Percentiles rank a stretch among this genome's conserved stretches.
phyloP scores from a whole-genome alignment of 129 eudicot genomes.

The Solidago caesia region DNA sequence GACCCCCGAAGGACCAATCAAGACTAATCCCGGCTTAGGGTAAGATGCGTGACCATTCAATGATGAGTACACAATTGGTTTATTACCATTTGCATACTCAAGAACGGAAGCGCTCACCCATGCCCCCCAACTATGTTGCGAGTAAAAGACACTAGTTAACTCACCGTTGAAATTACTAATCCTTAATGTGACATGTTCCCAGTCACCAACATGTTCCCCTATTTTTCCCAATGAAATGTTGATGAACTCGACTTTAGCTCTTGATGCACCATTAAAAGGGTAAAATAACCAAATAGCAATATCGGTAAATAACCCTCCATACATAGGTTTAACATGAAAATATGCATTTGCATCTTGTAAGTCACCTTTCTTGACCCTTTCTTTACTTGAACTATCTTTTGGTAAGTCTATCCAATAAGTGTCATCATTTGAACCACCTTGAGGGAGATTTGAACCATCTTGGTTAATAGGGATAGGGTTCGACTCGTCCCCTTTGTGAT shows the following conservation, averaged over 20 bases:
- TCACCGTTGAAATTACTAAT: slow-evolving; percentile 49
- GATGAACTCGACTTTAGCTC: slow-evolving; percentile 48
- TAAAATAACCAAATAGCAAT: slow-evolving; percentile 54
- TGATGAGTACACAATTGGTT: slow-evolving; percentile 43
- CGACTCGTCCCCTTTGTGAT: slow-evolving; percentile 43
- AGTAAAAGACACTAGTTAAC: slow-evolving; percentile 37
- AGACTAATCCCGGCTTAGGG: slow-evolving; percentile 47
- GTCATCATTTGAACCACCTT: slow-evolving; percentile 42
- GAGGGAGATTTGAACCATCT: slow-evolving; percentile 51
- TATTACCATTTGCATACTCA: slow-evolving; percentile 45
- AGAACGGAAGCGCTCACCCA: slow-evolving; percentile 50
- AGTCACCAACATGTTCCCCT: slow-evolving; percentile 57
- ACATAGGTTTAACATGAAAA: slow-evolving; percentile 53
- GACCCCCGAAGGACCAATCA: slow-evolving; percentile 39
- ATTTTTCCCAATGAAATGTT: slow-evolving; percentile 43
- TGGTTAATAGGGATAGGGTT: slow-evolving; percentile 35
- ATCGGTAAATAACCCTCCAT: slow-evolving; percentile 37
- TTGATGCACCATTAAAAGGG: slow-evolving; percentile 59
- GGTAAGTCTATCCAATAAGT: slow-evolving; percentile 56
- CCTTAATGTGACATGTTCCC: slow-evolving; percentile 59
- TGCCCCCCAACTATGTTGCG: slow-evolving; percentile 48
- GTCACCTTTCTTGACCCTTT: slow-evolving; percentile 44
- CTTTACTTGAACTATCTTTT: slow-evolving; percentile 24
- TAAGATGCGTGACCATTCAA: slow-evolving; percentile 43
- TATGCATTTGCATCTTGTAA: slow-evolving; percentile 41